Conservation (phyloP, 2,329 filamentous ascomycete genomes). For the Aspergillus neoniger region DNA sequence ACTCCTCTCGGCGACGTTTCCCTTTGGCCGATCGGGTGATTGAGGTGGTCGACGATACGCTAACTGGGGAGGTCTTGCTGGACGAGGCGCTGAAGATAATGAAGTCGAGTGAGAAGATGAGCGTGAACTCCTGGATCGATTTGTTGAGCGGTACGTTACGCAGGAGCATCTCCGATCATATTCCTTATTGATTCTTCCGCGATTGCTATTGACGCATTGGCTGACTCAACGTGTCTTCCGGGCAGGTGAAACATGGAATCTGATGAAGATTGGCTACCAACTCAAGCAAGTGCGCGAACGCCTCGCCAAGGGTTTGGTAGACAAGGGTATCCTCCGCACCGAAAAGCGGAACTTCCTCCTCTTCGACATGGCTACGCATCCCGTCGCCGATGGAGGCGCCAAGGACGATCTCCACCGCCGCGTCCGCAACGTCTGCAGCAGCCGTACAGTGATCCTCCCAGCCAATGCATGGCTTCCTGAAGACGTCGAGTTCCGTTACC, state of each 20-base stretch:
- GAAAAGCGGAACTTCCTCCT: conserved; percentile 99
- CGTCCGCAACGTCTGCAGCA: conserved; percentile 88
- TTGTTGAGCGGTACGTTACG: conserved; percentile 81
- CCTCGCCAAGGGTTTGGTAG: conserved; percentile 92
- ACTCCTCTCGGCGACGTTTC: conserved; percentile 86
- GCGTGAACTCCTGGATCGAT: conserved; percentile 98
- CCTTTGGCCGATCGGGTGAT: conserved; percentile 90
- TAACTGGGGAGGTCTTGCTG: conserved; percentile 94
- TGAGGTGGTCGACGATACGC: conserved; percentile 93
- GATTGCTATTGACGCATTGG: background rate
- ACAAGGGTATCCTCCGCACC: conserved; percentile 97
- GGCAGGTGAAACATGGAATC: conserved; percentile 95
- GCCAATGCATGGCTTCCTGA: conserved; percentile 88
- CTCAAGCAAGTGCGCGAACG: conserved; percentile 98
- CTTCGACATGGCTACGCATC: conserved; percentile 99
- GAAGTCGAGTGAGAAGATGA: conserved; percentile 99
- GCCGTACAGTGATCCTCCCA: conserved; percentile 88
- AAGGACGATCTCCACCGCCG: conserved; percentile 96
- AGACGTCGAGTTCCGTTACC: conserved; percentile 88
- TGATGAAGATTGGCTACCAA: conserved; percentile 99
- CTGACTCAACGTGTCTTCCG: conserved; percentile 5
- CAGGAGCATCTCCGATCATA: background rate
- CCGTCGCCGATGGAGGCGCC: conserved; percentile 90
- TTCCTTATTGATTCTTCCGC: background rate
- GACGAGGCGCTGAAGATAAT: conserved; percentile 99